A percentile compares a stretch with the other conserved stretches of the same genome.
phyloP scores from a whole-genome alignment of 2,329 filamentous ascomycete species.

The Venturiaceae sp. region DNA sequence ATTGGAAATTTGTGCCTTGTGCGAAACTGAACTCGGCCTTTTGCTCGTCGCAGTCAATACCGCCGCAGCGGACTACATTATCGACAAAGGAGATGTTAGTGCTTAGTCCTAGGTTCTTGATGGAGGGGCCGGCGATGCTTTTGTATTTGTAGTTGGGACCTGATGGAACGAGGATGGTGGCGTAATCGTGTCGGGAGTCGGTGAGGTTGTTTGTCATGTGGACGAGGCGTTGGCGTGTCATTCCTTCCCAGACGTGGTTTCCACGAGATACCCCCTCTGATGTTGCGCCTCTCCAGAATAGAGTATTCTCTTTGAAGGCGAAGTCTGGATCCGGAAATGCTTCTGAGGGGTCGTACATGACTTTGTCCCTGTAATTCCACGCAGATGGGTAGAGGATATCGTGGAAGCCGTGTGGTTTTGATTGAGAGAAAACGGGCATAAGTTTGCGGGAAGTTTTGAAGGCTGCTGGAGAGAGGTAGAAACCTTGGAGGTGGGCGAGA shows the following conservation, averaged over 20 bases:
- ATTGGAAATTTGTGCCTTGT: slow-evolving; percentile 39
- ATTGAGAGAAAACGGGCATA: slow-evolving; percentile 66
- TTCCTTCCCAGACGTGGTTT: slow-evolving; percentile 52
- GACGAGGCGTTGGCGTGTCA: slow-evolving; percentile 61
- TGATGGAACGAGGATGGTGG: background rate
- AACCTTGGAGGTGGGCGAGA: slow-evolving; percentile 61
- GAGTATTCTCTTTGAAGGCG: slow-evolving; percentile 48
- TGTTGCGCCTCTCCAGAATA: slow-evolving; percentile 70
- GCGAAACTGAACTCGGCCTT: slow-evolving; percentile 40
- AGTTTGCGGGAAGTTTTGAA: slow-evolving; percentile 54
- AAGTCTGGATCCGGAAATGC: slow-evolving; percentile 46
- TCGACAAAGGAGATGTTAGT: slow-evolving; percentile 52
- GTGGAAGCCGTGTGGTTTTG: slow-evolving; percentile 60
- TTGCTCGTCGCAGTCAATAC: slow-evolving; percentile 44
- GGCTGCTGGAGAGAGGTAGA: slow-evolving; percentile 56
- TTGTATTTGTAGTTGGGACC: background rate
- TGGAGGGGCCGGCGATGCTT: slow-evolving; percentile 38
- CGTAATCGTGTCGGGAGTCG: slow-evolving; percentile 12
- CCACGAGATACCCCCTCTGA: slow-evolving; percentile 43
- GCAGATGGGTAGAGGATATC: slow-evolving; percentile 66
- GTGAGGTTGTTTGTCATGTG: slow-evolving; percentile 41
- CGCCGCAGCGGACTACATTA: slow-evolving; percentile 45
- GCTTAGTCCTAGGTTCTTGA: slow-evolving; percentile 44
- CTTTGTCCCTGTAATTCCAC: slow-evolving; percentile 53
- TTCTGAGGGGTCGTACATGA: slow-evolving; percentile 40